These are phyloP conservation scores for Arxiozyma slooffiae DNA, from an alignment of 1,139 yeast genomes.

Conservation along the genomic window DNA sequence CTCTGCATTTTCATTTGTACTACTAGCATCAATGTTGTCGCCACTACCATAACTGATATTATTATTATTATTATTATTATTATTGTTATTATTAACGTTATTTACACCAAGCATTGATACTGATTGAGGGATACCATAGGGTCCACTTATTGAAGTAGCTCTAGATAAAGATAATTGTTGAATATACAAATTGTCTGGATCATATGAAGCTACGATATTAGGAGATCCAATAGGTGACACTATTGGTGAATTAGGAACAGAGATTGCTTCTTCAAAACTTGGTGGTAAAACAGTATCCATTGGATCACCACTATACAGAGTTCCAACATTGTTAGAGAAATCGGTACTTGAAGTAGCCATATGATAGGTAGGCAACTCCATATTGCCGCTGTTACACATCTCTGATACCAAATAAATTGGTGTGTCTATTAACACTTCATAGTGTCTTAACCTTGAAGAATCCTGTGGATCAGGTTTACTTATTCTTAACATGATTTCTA, in stretches of 20 bases:
- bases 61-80: not conserved
- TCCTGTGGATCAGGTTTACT: slow-evolving; percentile 53
- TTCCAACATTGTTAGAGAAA: not conserved
- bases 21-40: not conserved
- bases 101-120: not conserved
- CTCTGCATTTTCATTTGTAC: not conserved
- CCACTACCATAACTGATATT: slow-evolving; percentile 1
- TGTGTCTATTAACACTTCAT: slow-evolving; percentile 84
- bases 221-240: slow-evolving; percentile 25
- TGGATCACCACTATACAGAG: slow-evolving; percentile 4
- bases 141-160: slow-evolving; percentile 16
- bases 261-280: slow-evolving; percentile 49
- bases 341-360: slow-evolving; percentile 32
- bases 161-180: slow-evolving; percentile 27
- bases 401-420: slow-evolving; percentile 69
- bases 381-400: slow-evolving; percentile 57
- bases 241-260: slow-evolving; percentile 30
- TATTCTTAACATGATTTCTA: slow-evolving; percentile 70
- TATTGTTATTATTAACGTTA: not conserved
- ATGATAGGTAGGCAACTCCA: slow-evolving; percentile 64
- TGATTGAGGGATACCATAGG: slow-evolving; percentile 3
- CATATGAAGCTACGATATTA: slow-evolving; percentile 11
- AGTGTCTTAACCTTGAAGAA: slow-evolving; percentile 59
- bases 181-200: slow-evolving; percentile 23
- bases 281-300: slow-evolving; percentile 34